A percentile compares a stretch with the other conserved stretches of the same genome.
These are phyloP conservation scores for Populus hybrid DNA, from an alignment of 441 rosid species.

Conservation along the genomic window DNA sequence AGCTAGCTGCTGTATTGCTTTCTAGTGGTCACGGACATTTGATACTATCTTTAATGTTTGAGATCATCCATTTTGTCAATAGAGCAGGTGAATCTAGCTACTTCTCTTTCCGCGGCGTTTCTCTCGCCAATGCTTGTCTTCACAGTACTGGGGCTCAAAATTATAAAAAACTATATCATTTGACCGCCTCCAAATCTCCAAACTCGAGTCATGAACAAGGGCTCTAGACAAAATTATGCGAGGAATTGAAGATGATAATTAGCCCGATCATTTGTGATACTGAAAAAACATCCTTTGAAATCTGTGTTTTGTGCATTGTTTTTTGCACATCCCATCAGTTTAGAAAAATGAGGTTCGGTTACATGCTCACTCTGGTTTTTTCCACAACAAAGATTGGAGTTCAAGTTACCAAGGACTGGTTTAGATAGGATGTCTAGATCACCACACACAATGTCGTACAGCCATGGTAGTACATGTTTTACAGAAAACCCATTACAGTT, in stretches of 20 bases:
- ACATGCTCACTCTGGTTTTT: background rate
- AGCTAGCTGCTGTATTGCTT: background rate
- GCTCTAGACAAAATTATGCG: no score
- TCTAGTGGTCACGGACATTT: background rate
- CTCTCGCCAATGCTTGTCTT: slow-evolving; percentile 15
- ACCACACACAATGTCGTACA: background rate
- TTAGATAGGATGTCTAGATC: background rate
- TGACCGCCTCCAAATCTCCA: background rate
- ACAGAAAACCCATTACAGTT: background rate
- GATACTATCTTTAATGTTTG: background rate
- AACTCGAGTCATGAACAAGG: background rate
- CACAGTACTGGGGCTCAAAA: background rate
- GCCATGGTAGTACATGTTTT: background rate
- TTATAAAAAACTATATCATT: background rate
- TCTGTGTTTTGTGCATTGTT: background rate
- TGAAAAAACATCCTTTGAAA: background rate
- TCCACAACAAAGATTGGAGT: background rate
- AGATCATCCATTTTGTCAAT: slow-evolving; percentile 34
- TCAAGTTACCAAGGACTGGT: background rate
- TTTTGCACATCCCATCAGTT: background rate
- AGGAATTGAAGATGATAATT: no score
- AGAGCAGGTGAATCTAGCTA: slow-evolving; percentile 52
- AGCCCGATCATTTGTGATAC: background rate
- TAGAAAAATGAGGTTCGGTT: background rate
- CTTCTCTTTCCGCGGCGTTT: slow-evolving; percentile 18